Base-by-base conservation (phyloP, 1,284 basidiomycete species). In the Polyporus tsugae region DNA sequence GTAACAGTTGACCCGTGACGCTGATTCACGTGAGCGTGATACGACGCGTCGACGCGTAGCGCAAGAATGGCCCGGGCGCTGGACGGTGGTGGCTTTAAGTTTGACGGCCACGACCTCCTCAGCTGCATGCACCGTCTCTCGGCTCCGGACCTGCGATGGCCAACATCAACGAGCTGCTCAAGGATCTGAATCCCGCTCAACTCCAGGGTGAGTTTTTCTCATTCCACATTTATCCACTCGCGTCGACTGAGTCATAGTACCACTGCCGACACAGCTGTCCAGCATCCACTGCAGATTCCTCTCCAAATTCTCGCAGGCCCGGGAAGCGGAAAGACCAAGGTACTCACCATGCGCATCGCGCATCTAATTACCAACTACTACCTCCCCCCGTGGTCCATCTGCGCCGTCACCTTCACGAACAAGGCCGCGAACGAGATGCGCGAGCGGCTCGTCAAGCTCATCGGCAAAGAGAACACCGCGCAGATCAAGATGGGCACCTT, bases 381-480 rank as follows among this genome's bases (percentile, higher is more conserved):
- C 13, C 78, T 91, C 35, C 78, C 82, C 11, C 89, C 93, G 0
- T 82, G 84, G 5, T 83, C 89, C 58, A 92, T 95, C 80, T 92
- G 91, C 70, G 92, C 92, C 1, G 93, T 95, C 2, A 95, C 93
- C 0, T 95, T 94, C 78, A 94, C 93, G 6, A 96, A 96, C 83
- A 96, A 96, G 80, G 95, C 95, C 4, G 95, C 95, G 1, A 91
- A 89, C 71, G 95, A 97, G 81, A 96, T 97, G 95, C 87, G 88
- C 69, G 85, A 89, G 71, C 86, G 96, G 2, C 81, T 98, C 36
- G 80, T 81, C 29, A 87, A 85, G 68, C 82, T 97, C n/a, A 85
- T 97, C 35, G 95, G 95, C 3, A 84, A 87, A 57, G 80, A 87
- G 29, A 77, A 79, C 7, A 92, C 91, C 0, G 82, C 84, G 19